A percentile compares a stretch with the other conserved stretches of the same genome.
These are phyloP conservation scores for Candida broadrunensis DNA, from an alignment of 805 yeast genomes.

Conservation along the genomic window DNA sequence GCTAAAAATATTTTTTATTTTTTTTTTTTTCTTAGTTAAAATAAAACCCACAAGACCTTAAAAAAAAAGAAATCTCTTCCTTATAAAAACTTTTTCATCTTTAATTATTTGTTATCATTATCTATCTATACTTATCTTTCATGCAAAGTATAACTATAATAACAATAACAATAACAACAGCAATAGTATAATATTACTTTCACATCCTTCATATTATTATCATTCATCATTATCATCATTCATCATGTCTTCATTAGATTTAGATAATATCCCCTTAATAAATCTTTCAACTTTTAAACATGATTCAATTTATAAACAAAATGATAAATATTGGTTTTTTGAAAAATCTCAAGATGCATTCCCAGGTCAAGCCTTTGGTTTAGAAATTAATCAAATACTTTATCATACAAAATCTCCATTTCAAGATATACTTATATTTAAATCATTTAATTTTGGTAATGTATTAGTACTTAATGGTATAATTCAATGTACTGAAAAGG, in stretches of 20 bases:
- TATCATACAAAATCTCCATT: slow-evolving; percentile 65
- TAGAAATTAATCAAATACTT: slow-evolving; percentile 62
- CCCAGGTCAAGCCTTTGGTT: slow-evolving; percentile 83
- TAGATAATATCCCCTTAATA: slow-evolving; percentile 3
- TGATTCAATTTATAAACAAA: slow-evolving; percentile 21
- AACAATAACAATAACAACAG: no score
- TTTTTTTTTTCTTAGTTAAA: no score
- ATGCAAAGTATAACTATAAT: no score
- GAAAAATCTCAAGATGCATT: slow-evolving; percentile 69
- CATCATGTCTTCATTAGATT: background rate
- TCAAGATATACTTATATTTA: slow-evolving; percentile 81
- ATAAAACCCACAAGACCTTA: no score
- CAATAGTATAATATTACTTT: no score
- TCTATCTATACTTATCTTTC: no score
- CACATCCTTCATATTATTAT: no score
- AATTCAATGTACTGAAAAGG: slow-evolving; percentile 87
- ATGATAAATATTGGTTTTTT: slow-evolving; percentile 64
- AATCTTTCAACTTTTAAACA: slow-evolving; percentile 22
- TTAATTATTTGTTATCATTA: no score
- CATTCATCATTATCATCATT: no score
- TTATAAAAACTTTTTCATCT: no score
- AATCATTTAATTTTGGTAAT: slow-evolving; percentile 75
- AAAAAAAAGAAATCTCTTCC: no score
- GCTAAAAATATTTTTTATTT: no score
- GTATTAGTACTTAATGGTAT: slow-evolving; percentile 88